These are phyloP conservation scores for Linderniella brevidens DNA, from an alignment of 257 asterid species.

Conservation along the genomic window DNA sequence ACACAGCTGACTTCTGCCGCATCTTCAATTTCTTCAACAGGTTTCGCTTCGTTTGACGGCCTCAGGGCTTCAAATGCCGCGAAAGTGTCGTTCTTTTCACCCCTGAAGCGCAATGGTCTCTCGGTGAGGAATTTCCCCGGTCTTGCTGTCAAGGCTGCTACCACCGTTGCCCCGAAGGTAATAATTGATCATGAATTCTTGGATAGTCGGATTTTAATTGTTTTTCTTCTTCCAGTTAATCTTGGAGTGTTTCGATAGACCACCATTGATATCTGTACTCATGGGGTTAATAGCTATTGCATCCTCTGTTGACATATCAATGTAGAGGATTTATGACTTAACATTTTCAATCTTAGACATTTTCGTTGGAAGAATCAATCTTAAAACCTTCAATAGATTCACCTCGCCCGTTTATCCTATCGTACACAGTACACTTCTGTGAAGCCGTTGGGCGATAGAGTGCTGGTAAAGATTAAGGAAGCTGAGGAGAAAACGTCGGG, in stretches of 20 bases:
- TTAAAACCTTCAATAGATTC: no score
- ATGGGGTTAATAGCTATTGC: no score
- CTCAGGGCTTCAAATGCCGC: slow-evolving; percentile 37
- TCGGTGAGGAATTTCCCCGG: slow-evolving; percentile 27
- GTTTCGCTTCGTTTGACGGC: slow-evolving; percentile 69
- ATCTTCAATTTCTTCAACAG: slow-evolving; percentile 53
- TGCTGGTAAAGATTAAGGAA: slow-evolving; percentile 60
- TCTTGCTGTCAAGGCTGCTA: slow-evolving; percentile 76
- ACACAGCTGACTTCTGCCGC: slow-evolving; percentile 53
- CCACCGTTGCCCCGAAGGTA: slow-evolving; percentile 20
- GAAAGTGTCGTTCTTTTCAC: slow-evolving; percentile 30
- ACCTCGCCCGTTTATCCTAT: neutral
- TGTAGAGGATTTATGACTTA: no score
- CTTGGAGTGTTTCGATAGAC: no score
- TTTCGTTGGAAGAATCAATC: no score
- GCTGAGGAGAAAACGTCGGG: slow-evolving; percentile 85
- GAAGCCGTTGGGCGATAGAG: slow-evolving; percentile 91
- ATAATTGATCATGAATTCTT: no score
- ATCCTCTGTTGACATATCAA: no score
- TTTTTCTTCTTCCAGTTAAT: no score
- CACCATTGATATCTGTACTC: no score
- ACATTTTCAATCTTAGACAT: no score
- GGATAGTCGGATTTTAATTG: no score
- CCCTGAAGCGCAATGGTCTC: slow-evolving; percentile 26
- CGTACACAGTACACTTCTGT: slow-evolving; percentile 73